Evolutionary conservation across 768 basidiomycete genomes (phyloP).

Genomic region (Suillus placidus): DNA sequence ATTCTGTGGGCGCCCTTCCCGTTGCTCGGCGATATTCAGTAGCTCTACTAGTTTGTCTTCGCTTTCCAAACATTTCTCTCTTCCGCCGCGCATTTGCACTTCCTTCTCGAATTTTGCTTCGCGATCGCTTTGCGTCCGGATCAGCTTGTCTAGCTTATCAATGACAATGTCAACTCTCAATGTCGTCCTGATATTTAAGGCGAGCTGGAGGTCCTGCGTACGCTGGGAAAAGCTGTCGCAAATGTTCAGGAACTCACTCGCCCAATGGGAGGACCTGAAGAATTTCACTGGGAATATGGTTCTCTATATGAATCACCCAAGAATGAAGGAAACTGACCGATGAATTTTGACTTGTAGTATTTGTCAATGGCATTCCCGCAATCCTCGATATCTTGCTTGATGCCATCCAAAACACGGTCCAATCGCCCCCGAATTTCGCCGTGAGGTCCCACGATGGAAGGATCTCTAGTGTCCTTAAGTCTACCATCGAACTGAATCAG

Average conservation of each 20-base stretch:
- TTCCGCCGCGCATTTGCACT: slow-evolving; percentile 31
- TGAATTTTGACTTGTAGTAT: slow-evolving; percentile 46
- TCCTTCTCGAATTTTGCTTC: slow-evolving; percentile 25
- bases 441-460: slow-evolving; percentile 26
- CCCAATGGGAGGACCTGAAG: slow-evolving; percentile 39
- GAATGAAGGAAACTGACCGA: slow-evolving; percentile 31
- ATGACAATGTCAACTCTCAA: slow-evolving; percentile 37
- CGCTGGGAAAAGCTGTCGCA: slow-evolving; percentile 37
- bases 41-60: neutral
- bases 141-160: neutral
- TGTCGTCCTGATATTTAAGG: slow-evolving; percentile 41
- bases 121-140: slow-evolving; percentile 23
- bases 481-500: slow-evolving; percentile 17
- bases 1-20: neutral
- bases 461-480: slow-evolving; percentile 34
- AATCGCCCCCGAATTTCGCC: slow-evolving; percentile 39
- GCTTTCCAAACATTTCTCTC: slow-evolving; percentile 31
- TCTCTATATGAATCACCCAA: slow-evolving; percentile 2
- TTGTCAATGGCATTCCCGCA: slow-evolving; percentile 49
- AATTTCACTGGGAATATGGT: slow-evolving; percentile 29
- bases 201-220: slow-evolving; percentile 38
- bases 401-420: slow-evolving; percentile 31
- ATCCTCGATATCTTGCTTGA: slow-evolving; percentile 44
- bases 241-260: slow-evolving; percentile 39
- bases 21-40: neutral